Evolutionary conservation across 2,329 filamentous ascomycete species (phyloP).

Genomic region (Proliferodiscus dingleyae): DNA sequence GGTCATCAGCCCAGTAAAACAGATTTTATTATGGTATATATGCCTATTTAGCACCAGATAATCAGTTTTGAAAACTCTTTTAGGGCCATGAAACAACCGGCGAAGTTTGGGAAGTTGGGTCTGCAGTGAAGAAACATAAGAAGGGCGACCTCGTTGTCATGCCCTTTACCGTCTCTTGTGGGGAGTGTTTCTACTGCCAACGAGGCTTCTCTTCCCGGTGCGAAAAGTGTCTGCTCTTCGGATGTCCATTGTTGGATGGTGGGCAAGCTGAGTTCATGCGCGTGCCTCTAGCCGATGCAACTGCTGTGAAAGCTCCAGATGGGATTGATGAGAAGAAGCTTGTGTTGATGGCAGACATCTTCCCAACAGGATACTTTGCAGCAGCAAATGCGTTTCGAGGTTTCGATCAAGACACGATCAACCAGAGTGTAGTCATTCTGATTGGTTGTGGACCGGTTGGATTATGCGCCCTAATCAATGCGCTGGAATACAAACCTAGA

Average conservation of each 20-base stretch:
- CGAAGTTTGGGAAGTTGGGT: conserved; percentile 62
- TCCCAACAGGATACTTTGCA: conserved; percentile 81
- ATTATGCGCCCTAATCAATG: conserved; percentile 75
- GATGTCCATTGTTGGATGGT: conserved; percentile 64
- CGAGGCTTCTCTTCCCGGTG: conserved; percentile 75
- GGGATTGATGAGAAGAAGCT: conserved; percentile 69
- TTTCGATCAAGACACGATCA: conserved; percentile 52
- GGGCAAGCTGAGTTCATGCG: conserved; percentile 80
- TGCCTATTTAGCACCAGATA: not conserved
- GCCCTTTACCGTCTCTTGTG: conserved; percentile 76
- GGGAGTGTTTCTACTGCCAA: conserved; percentile 79
- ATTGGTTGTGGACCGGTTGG: conserved; percentile 85
- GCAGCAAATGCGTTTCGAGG: conserved; percentile 68
- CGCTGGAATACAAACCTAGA: conserved; percentile 69
- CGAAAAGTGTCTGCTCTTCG: conserved; percentile 64
- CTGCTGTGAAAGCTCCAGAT: conserved; percentile 67
- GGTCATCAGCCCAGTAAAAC: conserved; percentile 69
- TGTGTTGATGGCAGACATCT: conserved; percentile 90
- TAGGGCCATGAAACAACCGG: conserved; percentile 85
- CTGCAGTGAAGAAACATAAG: conserved; percentile 61
- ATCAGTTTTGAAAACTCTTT: not conserved
- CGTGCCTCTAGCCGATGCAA: conserved; percentile 75
- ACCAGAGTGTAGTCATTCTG: conserved; percentile 67
- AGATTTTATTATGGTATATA: conserved; percentile 48
- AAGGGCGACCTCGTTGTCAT: conserved; percentile 75